Percentiles rank a stretch among this genome's conserved stretches.
These are phyloP conservation scores for Sporothrix dimorphospora DNA, from an alignment of 2,329 filamentous ascomycete genomes.

Conservation along the genomic window DNA sequence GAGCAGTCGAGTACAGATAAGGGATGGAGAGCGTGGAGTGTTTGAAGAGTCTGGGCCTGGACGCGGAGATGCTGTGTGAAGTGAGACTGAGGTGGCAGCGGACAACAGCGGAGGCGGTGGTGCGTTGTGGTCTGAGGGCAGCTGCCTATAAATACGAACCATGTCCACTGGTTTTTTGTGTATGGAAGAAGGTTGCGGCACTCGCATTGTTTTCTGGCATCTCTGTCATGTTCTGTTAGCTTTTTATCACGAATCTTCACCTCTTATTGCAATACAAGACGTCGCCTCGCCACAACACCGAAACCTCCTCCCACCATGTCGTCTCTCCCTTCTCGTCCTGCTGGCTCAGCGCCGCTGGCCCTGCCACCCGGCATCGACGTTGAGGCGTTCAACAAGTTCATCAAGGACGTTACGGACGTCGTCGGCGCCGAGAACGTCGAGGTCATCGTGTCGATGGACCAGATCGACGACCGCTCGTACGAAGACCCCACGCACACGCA, in stretches of 20 bases:
- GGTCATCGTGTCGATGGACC: slow-evolving; percentile 40
- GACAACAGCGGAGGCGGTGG: neutral
- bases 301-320: neutral
- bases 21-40: neutral
- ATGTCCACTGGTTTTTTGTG: neutral
- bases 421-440: slow-evolving; percentile 37
- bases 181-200: neutral
- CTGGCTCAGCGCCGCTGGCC: neutral
- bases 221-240: neutral
- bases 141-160: slow-evolving; percentile 6
- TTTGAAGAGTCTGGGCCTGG: neutral
- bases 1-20: neutral
- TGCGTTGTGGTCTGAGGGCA: neutral
- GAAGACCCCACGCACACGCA: slow-evolving; percentile 43
- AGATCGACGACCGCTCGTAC: slow-evolving; percentile 43
- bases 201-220: neutral
- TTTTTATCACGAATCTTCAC: neutral
- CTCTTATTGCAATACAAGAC: neutral
- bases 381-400: slow-evolving; percentile 4
- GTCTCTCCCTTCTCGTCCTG: neutral
- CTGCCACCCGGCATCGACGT: neutral
- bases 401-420: neutral
- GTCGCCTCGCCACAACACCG: neutral
- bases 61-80: neutral
- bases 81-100: neutral